Evolutionary conservation across 164 flowering plant species (phyloP), one percentile per base, ranked within the genome.

Genomic region (Magnolia officinalis): DNA sequence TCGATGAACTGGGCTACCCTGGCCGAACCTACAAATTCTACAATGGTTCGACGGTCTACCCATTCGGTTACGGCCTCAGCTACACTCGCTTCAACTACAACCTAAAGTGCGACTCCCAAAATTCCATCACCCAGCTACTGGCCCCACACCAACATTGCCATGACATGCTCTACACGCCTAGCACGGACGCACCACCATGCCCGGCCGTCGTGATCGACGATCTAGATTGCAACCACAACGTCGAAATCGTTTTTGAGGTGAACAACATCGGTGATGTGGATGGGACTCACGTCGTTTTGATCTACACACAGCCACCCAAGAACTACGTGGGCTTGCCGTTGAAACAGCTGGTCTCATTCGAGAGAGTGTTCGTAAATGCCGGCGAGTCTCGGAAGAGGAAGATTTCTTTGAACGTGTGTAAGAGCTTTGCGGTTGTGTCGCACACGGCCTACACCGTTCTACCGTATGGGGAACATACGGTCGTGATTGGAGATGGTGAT

Each of bases 21-120:
- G 89, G 89, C 8, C 75, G 88, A 63, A 88, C 89, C 0, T 86
- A 84, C 81, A 77, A 73, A 19, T 88, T 88, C 81, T 85, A 75
- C 84, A 72, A 75, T n/a, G 90, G 89, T 16, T 23, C 78, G 0
- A 65, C 63, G 0, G 81, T 84, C 7, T 87, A 75, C 49, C 82
- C 83, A 52, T 86, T 83, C 55, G 87, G 86, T 4, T 70, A 82
- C 50, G 89, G 89, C 2, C 75, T 87, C 8, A 85, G 87, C 78
- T 87, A 85, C 80, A 71, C 85, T 50, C 63, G 11, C 0, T 86
- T 78, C 83, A 65, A 14, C 6, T 26, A 75, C 78, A 78, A 77
- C 50, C 50, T 86, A 0, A n/a, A 50, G 2, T 31, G 81, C 1
- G 71, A 83, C 7, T 14, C 63, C 10, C 72, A 69, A 5, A 67